Conservation (phyloP, 176 grass and related monocot species). For the Oryza longistaminata region DNA sequence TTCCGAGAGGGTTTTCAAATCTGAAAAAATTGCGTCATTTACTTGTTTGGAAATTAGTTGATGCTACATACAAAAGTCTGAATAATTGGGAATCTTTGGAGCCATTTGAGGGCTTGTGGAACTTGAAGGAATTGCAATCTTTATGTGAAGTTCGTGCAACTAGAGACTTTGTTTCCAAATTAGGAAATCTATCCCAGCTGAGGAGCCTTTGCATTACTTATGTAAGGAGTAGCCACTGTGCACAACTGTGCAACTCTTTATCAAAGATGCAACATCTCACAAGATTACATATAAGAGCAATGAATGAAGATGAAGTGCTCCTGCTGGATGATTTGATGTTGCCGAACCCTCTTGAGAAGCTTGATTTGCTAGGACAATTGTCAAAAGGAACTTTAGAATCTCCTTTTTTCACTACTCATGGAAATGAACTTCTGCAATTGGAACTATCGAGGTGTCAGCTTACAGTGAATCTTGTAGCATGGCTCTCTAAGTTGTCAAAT, state of each 20-base stretch:
- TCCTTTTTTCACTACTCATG: neutral
- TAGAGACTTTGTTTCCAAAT: neutral
- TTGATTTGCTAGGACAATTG: neutral
- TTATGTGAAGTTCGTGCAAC: neutral
- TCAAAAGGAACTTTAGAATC: neutral
- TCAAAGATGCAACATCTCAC: neutral
- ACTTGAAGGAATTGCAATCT: neutral
- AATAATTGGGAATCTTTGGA: neutral
- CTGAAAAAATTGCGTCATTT: neutral
- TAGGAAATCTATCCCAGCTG: neutral
- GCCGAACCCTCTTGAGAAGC: no score
- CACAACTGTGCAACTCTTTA: neutral
- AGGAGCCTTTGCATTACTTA: neutral
- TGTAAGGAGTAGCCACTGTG: neutral
- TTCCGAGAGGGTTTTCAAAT: neutral
- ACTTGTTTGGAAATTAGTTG: neutral
- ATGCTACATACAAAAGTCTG: neutral
- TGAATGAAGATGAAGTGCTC: neutral
- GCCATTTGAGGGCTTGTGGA: neutral
- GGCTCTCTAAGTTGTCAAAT: no score
- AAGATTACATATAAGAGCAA: neutral
- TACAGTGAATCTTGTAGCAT: neutral
- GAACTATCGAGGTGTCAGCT: neutral
- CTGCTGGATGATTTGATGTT: neutral
- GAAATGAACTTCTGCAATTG: neutral